Evolutionary conservation across 106 monocot genomes (phyloP).

Genomic region (Dendrobium chrysotoxum): DNA sequence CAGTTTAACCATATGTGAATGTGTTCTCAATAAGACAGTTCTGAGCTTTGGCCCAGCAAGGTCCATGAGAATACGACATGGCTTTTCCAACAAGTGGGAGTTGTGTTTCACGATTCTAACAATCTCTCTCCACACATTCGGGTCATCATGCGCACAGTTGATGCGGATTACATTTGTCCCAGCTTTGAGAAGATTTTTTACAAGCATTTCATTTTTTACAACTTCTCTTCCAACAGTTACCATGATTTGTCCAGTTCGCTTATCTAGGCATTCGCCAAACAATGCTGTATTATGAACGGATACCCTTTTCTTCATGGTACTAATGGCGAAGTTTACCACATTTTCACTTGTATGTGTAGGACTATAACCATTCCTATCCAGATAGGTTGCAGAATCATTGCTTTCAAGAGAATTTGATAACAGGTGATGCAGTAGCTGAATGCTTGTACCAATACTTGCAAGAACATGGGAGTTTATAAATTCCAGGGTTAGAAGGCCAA

Average conservation of each 20-base stretch:
- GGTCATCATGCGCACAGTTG: conserved; percentile 36
- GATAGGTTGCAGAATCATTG: conserved; percentile 7
- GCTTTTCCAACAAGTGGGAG: conserved; percentile 33
- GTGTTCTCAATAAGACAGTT: conserved; percentile 15
- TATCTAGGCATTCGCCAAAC: conserved; percentile 15
- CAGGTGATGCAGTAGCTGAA: conserved; percentile 22
- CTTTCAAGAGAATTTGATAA: conserved; percentile 4
- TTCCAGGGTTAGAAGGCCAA: conserved; percentile 27
- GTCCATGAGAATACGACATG: conserved; percentile 50
- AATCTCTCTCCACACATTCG: conserved; percentile 29
- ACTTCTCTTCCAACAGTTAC: conserved; percentile 36
- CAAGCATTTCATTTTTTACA: conserved; percentile 18
- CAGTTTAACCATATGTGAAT: conserved; percentile 22
- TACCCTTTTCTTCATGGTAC: conserved; percentile 17
- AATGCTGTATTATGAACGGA: conserved; percentile 5
- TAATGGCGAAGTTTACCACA: conserved; percentile 10
- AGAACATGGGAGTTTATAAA: conserved; percentile 18
- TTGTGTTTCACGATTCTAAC: conserved; percentile 19
- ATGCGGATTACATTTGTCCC: conserved; percentile 27
- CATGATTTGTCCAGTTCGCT: conserved; percentile 23
- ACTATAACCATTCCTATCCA: conserved; percentile 7
- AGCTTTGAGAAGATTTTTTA: conserved; percentile 21
- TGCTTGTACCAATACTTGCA: conserved; percentile 22
- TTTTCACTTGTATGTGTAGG: conserved; percentile 4
- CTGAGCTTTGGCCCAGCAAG: conserved; percentile 44